Conservation (phyloP, 1,284 basidiomycete genomes). For the Microbotryum saponariae region DNA sequence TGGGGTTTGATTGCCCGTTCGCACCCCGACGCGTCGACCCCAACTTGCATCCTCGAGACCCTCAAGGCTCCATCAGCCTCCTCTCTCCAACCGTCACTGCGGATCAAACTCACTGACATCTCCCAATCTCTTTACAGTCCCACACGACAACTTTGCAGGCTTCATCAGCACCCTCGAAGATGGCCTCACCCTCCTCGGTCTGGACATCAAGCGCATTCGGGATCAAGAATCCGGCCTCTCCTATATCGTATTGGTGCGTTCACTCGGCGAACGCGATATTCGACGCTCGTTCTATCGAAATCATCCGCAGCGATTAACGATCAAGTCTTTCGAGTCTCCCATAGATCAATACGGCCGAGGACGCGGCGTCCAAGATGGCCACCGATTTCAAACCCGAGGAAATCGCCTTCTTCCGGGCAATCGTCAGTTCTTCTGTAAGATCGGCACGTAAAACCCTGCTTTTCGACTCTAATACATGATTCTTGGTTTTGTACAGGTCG, state of each 20-base stretch:
- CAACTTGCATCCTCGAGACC: constrained; percentile 3
- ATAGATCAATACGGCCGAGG: constrained; percentile 63
- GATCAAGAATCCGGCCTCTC: constrained; percentile 57
- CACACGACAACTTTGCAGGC: constrained; percentile 48
- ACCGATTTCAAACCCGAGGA: constrained; percentile 68
- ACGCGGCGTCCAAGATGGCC: constrained; percentile 69
- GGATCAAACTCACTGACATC: neutral
- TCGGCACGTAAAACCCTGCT: too few species aligned
- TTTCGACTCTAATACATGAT: too few species aligned
- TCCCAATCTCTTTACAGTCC: neutral
- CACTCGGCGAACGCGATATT: neutral
- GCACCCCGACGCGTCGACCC: neutral
- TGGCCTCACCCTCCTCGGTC: constrained; percentile 57
- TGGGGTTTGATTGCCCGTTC: neutral
- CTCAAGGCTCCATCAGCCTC: too few species aligned
- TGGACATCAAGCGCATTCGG: constrained; percentile 56
- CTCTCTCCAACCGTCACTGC: neutral
- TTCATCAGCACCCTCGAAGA: constrained; percentile 57
- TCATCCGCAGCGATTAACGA: neutral
- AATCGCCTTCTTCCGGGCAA: constrained; percentile 69
- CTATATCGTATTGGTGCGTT: constrained; percentile 13
- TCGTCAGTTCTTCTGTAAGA: constrained; percentile 48
- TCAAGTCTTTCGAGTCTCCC: neutral
- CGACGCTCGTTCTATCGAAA: neutral
- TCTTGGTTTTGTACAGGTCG: constrained; percentile 51